Percentiles rank a stretch among this genome's conserved stretches.
Evolutionary conservation across 768 basidiomycete genomes (phyloP).

Genomic region (Boletellus ananas): DNA sequence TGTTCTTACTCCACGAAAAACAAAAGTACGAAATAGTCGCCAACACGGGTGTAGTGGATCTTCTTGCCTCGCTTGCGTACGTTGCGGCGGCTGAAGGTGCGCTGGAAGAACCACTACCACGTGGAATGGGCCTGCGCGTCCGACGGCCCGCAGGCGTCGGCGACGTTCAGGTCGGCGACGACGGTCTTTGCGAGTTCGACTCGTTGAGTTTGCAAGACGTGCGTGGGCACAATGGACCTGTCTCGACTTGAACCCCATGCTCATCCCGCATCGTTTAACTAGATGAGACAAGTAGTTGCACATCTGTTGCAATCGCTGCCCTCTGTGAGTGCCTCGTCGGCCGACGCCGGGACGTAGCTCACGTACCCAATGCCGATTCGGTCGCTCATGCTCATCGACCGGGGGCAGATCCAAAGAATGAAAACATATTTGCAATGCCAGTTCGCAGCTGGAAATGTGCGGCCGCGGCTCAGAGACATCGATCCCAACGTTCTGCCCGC

Average conservation of each 20-base stretch:
- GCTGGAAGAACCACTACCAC: neutral
- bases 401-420: neutral
- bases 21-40: neutral
- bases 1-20: no score
- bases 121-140: neutral
- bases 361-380: no score
- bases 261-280: neutral
- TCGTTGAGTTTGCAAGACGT: neutral
- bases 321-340: neutral
- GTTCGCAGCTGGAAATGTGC: neutral
- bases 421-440: neutral
- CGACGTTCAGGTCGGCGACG: neutral
- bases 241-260: no score
- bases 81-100: neutral
- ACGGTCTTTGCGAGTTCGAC: neutral
- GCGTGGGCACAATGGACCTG: neutral
- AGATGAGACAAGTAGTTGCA: neutral
- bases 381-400: no score
- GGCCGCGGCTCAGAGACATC: neutral
- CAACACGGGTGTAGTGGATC: neutral
- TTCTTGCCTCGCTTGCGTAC: neutral
- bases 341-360: no score
- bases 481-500: neutral
- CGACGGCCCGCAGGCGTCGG: neutral
- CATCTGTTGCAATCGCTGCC: neutral